A percentile compares a stretch with the other conserved stretches of the same genome.
phyloP scores from a whole-genome alignment of 2,329 filamentous ascomycete species.

The Dactylonectria macrodidyma region DNA sequence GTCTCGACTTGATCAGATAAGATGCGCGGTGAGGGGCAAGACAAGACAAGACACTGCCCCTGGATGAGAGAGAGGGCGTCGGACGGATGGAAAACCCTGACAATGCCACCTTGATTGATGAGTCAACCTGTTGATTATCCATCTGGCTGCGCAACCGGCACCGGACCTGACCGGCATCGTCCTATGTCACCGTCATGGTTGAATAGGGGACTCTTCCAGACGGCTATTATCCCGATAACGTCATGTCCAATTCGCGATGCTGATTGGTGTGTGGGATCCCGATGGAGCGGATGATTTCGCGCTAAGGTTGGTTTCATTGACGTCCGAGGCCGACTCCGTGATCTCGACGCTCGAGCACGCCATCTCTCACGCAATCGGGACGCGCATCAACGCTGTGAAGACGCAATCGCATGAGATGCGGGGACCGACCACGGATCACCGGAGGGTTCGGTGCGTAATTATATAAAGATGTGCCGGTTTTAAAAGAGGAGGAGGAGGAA shows the following conservation, averaged over 20 bases:
- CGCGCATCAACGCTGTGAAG: constrained; percentile 38
- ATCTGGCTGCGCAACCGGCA: too few relatives aligned
- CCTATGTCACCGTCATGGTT: not conserved
- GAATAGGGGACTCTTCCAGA: too few relatives aligned
- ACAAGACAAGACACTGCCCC: too few relatives aligned
- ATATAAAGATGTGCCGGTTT: constrained; percentile 35
- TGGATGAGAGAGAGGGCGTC: too few relatives aligned
- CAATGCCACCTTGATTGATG: too few relatives aligned
- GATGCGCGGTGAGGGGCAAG: too few relatives aligned
- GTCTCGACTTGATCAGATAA: too few relatives aligned
- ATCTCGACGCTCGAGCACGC: constrained; percentile 46
- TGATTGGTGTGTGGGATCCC: constrained; percentile 15
- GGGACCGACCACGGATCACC: constrained; percentile 37
- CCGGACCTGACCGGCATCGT: too few relatives aligned
- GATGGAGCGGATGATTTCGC: constrained; percentile 7
- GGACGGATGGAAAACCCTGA: too few relatives aligned
- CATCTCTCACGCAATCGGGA: constrained; percentile 47
- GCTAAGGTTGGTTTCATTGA: constrained; percentile 24
- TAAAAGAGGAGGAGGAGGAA: not conserved
- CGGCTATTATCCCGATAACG: constrained; percentile 14
- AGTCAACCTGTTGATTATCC: too few relatives aligned
- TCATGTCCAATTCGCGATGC: not conserved
- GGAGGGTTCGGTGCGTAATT: constrained; percentile 28
- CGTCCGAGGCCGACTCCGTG: constrained; percentile 45
- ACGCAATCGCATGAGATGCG: constrained; percentile 42